Evolutionary conservation across 495 filamentous ascomycete species (phyloP).

Genomic region (Pseudomonodictys pantanalensis): DNA sequence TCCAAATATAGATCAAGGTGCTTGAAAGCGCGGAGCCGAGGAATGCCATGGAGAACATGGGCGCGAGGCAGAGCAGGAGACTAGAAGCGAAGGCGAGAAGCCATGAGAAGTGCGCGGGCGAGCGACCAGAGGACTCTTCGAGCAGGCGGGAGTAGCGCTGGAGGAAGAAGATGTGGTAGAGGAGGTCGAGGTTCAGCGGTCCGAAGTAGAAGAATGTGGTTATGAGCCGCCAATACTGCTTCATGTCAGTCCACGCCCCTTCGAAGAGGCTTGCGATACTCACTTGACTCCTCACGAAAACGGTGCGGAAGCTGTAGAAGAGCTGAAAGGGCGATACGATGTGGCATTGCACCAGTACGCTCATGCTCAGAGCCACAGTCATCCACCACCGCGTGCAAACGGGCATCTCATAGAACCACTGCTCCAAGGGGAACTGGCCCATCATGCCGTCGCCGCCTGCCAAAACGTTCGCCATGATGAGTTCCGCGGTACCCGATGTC

Average conservation of each 20-base stretch:
- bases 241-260: background rate
- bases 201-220: conserved; percentile 98
- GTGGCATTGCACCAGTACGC: conserved; percentile 86
- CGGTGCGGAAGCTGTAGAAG: conserved; percentile 91
- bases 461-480: conserved; percentile 66
- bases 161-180: conserved; percentile 99
- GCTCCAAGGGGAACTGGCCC: conserved; percentile 79
- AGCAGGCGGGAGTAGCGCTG: conserved; percentile 94
- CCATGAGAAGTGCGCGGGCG: conserved; percentile 92
- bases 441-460: conserved; percentile 56
- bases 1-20: conserved; percentile 97
- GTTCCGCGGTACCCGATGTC: background rate
- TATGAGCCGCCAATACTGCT: conserved; percentile 88
- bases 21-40: conserved; percentile 86
- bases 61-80: conserved; percentile 74
- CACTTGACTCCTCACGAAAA: conserved; percentile 87
- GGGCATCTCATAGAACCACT: conserved; percentile 98
- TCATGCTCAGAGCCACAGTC: conserved; percentile 82
- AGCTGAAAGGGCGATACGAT: conserved; percentile 88
- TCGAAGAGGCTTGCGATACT: conserved; percentile 3
- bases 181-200: conserved; percentile 84
- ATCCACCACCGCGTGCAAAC: conserved; percentile 96
- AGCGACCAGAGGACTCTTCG: conserved; percentile 87
- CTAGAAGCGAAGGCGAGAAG: conserved; percentile 78
- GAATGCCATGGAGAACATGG: conserved; percentile 83